Evolutionary conservation across 1,284 basidiomycete species (phyloP).

Genomic region (Singerocomus rubriflavus): DNA sequence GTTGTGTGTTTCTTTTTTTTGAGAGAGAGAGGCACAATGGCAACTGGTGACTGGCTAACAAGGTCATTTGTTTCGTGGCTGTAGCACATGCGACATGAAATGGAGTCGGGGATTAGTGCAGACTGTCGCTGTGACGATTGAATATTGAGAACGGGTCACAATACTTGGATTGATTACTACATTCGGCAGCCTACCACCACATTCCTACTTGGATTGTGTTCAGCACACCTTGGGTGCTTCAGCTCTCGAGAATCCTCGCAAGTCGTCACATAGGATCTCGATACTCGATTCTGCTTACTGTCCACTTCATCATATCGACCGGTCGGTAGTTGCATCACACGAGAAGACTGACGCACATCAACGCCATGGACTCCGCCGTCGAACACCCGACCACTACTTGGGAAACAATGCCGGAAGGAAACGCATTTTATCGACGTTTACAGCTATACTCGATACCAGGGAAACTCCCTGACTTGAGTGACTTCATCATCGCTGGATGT

Average conservation of each 20-base stretch:
- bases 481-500: slow-evolving; percentile 81
- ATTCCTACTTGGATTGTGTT: neutral
- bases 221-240: neutral
- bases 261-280: neutral
- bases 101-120: too few relatives aligned
- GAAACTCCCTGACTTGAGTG: slow-evolving; percentile 75
- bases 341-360: neutral
- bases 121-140: too few relatives aligned
- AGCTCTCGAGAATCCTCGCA: neutral
- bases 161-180: neutral
- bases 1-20: too few relatives aligned
- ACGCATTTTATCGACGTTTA: slow-evolving; percentile 75
- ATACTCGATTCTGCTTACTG: neutral
- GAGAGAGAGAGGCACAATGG: too few relatives aligned
- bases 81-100: too few relatives aligned
- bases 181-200: slow-evolving; percentile 3
- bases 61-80: too few relatives aligned
- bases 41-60: too few relatives aligned
- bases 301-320: neutral
- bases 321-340: neutral
- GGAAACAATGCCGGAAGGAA: slow-evolving; percentile 78
- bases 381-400: slow-evolving; percentile 75
- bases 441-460: slow-evolving; percentile 84
- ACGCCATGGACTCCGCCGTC: slow-evolving; percentile 37
- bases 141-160: too few relatives aligned